These are phyloP conservation scores for Aspergillus luchuensis DNA, from an alignment of 2,329 filamentous ascomycete species.

Conservation along the genomic window DNA sequence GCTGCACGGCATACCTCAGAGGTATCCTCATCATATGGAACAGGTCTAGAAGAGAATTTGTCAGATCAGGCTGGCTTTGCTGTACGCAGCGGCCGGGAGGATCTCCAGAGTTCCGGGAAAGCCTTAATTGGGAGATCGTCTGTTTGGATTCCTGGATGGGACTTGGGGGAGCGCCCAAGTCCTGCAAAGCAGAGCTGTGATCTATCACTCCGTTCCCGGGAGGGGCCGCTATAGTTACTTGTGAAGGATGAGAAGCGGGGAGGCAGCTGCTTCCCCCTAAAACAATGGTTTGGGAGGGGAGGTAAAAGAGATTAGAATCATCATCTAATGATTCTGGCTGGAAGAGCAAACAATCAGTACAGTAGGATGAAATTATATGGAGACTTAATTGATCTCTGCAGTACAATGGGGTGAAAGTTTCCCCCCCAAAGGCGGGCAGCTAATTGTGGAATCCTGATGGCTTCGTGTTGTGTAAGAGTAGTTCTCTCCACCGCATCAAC, in stretches of 20 bases:
- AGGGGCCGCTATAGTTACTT: neutral
- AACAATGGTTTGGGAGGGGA: neutral
- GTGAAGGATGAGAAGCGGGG: neutral
- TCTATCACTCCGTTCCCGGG: constrained; percentile 15
- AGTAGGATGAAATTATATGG: neutral
- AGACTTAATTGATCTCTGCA: too few species aligned
- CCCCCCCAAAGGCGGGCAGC: neutral
- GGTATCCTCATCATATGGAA: constrained; percentile 17
- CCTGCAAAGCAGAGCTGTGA: constrained; percentile 21
- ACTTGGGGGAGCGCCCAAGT: constrained; percentile 12
- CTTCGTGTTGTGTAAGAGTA: neutral
- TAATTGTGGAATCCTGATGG: neutral
- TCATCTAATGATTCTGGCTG: too few species aligned
- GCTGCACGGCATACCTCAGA: neutral
- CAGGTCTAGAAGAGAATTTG: constrained; percentile 25
- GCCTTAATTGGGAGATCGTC: constrained; percentile 18
- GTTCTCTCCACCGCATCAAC: constrained; percentile 3
- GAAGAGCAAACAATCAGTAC: neutral
- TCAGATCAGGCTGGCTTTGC: constrained; percentile 16
- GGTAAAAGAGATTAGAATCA: too few species aligned
- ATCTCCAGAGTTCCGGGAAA: constrained; percentile 21
- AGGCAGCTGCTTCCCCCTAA: neutral
- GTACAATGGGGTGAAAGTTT: too few species aligned
- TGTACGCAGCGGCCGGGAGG: constrained; percentile 17
- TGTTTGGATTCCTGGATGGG: constrained; percentile 11